These are phyloP conservation scores for Cadophora sp. DNA, from an alignment of 2,329 filamentous ascomycete genomes.

Conservation along the genomic window DNA sequence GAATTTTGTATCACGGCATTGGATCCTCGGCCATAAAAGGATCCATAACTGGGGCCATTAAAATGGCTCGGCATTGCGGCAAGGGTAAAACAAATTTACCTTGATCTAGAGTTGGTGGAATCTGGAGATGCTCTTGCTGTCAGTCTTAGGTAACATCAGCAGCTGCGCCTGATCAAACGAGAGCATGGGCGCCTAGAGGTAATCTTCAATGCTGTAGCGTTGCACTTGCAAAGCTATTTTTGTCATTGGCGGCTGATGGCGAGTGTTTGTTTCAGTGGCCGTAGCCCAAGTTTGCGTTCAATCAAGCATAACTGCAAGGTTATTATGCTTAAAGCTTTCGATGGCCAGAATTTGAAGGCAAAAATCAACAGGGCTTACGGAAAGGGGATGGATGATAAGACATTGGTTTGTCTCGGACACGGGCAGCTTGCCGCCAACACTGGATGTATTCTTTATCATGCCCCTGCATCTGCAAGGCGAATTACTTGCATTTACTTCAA, in stretches of 20 bases:
- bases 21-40: neutral
- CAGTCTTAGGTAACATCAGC: neutral
- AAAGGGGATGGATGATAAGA: neutral
- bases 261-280: neutral
- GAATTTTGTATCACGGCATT: neutral
- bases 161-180: conserved; percentile 2
- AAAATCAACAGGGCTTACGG: neutral
- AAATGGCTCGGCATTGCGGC: neutral
- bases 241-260: neutral
- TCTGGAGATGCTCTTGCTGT: neutral
- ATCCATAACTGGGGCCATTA: neutral
- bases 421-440: neutral
- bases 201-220: neutral
- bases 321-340: neutral
- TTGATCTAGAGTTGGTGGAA: neutral
- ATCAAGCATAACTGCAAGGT: neutral
- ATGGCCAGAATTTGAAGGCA: neutral
- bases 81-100: neutral
- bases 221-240: conserved; percentile 1
- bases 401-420: neutral
- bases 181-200: conserved; percentile 5
- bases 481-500: neutral
- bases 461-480: neutral
- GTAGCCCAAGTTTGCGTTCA: neutral
- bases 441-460: neutral